Evolutionary conservation across 2,329 filamentous ascomycete genomes (phyloP), one percentile per base, ranked within the genome.

Genomic region (Cryoendolithus antarcticus): DNA sequence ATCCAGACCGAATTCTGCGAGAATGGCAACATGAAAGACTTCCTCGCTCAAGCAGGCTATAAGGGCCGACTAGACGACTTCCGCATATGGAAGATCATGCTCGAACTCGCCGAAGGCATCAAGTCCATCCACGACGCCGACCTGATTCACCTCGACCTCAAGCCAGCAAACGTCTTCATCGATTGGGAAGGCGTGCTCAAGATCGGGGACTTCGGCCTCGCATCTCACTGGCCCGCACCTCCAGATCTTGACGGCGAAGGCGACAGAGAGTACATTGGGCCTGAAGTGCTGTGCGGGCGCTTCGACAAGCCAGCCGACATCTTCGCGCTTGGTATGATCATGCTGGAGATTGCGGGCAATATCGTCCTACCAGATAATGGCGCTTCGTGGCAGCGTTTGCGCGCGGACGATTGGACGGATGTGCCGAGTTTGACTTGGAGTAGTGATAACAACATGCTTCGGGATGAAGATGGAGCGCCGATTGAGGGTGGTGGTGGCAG

Each of bases 1-100:
- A 96, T 98, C 44, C 89, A 96, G 65, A 96, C 89, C 0, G 91
- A 98, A 56, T 96, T 80, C 57, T 98, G 91, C 55, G 88, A 95
- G 58, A 86, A 94, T 57, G 91, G 91, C 10, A 93, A 85, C 44
- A 67, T 98, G 32, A 82, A 93, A 57, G 72, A 77, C 10, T 98
- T 96, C 57, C 70, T 98, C 24, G 73, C 76, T n/a, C 75, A 82
- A 42, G 77, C 86, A 44, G 91, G 91, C 15, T 72, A 80, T 44
- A 86, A 83, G 57, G 88, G 86, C 34, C 76, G 89, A 50, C 65
- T 98, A 48, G 91, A 98, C 61, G 91, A 96, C 59, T 98, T 98
- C 64, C 77, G 91, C 45, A 95, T 96, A 60, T 98, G 91, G 86
- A 98, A 98, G 66, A 89, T 96, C 42, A 67, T 96, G 51, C 74